phyloP scores from a whole-genome alignment of 768 basidiomycete genomes.

The Naganishia antarctica region DNA sequence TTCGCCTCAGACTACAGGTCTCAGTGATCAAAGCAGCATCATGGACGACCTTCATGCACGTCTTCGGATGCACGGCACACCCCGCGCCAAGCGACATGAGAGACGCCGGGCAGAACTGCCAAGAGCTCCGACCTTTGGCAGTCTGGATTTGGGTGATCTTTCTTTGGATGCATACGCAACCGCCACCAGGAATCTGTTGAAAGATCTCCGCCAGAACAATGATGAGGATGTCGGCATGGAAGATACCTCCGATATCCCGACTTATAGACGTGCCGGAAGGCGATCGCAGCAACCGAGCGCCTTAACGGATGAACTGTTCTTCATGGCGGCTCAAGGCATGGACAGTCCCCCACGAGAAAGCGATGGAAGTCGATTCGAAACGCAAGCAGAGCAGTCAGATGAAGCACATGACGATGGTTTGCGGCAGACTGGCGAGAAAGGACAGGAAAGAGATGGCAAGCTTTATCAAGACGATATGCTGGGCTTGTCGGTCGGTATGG shows the following conservation, averaged over 20 bases:
- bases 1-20: conserved; percentile 45
- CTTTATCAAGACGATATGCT: background rate
- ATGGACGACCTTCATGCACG: conserved; percentile 45
- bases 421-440: too few species aligned
- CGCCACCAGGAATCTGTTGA: conserved; percentile 8
- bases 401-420: background rate
- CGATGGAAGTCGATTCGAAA: background rate
- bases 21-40: conserved; percentile 34
- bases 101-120: conserved; percentile 35
- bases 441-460: background rate
- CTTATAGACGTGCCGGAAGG: conserved; percentile 14
- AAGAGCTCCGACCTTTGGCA: conserved; percentile 16
- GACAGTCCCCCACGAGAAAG: background rate
- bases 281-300: conserved; percentile 1
- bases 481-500: background rate
- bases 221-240: background rate
- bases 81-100: conserved; percentile 38
- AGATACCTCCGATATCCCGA: background rate
- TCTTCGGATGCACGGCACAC: conserved; percentile 47
- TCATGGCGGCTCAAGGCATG: conserved; percentile 13
- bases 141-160: conserved; percentile 9
- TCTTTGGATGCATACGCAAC: conserved; percentile 19
- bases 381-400: background rate
- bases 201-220: background rate
- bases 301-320: conserved; percentile 18